Percentiles rank a stretch among this genome's conserved stretches.
Evolutionary conservation across 2,329 filamentous ascomycete species (phyloP).

Genomic region (Polytolypa hystricis): DNA sequence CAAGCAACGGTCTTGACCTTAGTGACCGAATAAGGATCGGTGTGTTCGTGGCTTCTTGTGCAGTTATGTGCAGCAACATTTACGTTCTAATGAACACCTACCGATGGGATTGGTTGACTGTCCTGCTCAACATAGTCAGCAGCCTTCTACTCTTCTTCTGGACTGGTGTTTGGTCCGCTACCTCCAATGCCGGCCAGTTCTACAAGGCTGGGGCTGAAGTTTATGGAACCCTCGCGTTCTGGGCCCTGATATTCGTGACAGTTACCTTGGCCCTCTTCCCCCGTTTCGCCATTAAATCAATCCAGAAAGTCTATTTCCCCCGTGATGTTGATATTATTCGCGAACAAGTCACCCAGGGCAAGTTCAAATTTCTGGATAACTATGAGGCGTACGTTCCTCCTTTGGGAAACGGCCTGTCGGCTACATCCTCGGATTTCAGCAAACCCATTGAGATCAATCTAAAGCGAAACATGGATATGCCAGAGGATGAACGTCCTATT

Average conservation of each 20-base stretch:
- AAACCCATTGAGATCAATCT: constrained; percentile 45
- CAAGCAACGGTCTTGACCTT: constrained; percentile 61
- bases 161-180: constrained; percentile 76
- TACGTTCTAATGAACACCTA: constrained; percentile 97
- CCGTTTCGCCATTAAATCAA: constrained; percentile 71
- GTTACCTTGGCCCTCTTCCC: constrained; percentile 75
- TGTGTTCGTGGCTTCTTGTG: constrained; percentile 71
- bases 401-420: constrained; percentile 20
- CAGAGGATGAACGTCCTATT: constrained; percentile 84
- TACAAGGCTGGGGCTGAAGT: constrained; percentile 69
- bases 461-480: constrained; percentile 50
- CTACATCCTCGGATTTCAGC: constrained; percentile 29
- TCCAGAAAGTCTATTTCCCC: constrained; percentile 91
- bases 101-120: constrained; percentile 94
- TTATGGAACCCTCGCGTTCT: constrained; percentile 74
- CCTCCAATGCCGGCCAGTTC: constrained; percentile 48
- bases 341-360: constrained; percentile 75
- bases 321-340: constrained; percentile 92
- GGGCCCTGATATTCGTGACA: constrained; percentile 70
- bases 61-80: constrained; percentile 78
- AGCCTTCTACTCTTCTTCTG: constrained; percentile 86
- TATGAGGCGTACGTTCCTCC: constrained; percentile 42
- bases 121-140: constrained; percentile 71
- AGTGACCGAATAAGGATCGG: constrained; percentile 76
- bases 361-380: constrained; percentile 62